Evolutionary conservation across 768 basidiomycete genomes (phyloP).

Genomic region (Phylloporus sp.): DNA sequence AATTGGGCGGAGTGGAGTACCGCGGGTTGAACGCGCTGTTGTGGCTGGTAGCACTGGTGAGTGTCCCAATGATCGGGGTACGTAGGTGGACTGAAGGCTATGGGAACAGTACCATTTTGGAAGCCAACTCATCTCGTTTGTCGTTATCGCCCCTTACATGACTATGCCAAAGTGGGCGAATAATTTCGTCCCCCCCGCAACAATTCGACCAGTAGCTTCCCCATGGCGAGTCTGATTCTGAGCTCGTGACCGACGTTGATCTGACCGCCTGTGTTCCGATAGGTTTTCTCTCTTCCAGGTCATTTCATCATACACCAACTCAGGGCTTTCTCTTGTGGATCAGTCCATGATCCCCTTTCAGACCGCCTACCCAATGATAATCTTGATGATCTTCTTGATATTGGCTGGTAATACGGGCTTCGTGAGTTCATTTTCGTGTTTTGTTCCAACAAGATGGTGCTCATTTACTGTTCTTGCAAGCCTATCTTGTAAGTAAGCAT

Average conservation of each 20-base stretch:
- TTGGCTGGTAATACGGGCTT: conserved; percentile 92
- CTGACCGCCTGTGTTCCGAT: neutral
- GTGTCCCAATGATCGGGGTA: conserved; percentile 25
- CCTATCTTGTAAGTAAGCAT: conserved; percentile 71
- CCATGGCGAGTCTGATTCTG: conserved; percentile 50
- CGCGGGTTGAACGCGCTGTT: conserved; percentile 74
- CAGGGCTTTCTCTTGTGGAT: conserved; percentile 83
- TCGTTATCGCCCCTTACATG: conserved; percentile 80
- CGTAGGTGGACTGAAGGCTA: neutral
- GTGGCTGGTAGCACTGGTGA: conserved; percentile 72
- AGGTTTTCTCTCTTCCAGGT: conserved; percentile 87
- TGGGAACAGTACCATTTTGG: conserved; percentile 67
- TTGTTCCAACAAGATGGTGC: neutral
- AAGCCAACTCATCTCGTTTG: conserved; percentile 62
- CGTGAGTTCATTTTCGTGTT: conserved; percentile 48
- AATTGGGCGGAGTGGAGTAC: conserved; percentile 92
- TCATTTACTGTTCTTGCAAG: conserved; percentile 34
- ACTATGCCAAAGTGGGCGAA: conserved; percentile 51
- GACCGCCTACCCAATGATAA: conserved; percentile 73
- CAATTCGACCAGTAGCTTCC: conserved; percentile 50
- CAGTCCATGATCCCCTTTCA: conserved; percentile 92
- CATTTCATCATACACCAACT: conserved; percentile 84
- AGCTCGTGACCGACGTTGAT: neutral
- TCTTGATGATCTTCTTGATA: conserved; percentile 67
- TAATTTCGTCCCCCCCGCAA: conserved; percentile 55